Evolutionary conservation across 2,329 filamentous ascomycete species (phyloP).

Genomic region (Claviceps arundinis): DNA sequence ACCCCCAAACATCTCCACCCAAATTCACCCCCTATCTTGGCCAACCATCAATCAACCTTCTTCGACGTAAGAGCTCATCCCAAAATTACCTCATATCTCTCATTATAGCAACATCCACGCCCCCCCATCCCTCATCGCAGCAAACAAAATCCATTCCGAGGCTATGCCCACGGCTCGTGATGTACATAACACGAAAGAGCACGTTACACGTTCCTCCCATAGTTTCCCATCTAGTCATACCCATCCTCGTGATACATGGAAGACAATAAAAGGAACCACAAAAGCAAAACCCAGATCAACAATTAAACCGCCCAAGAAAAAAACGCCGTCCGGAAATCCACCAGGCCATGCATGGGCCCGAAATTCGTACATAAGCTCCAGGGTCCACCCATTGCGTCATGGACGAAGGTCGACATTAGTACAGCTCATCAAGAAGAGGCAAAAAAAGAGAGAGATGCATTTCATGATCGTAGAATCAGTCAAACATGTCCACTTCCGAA

Average conservation of each 20-base stretch:
- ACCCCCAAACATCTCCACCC: too few relatives aligned
- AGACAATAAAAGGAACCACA: neutral
- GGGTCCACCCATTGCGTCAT: neutral
- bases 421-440: neutral
- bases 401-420: neutral
- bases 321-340: neutral
- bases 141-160: too few relatives aligned
- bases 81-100: too few relatives aligned
- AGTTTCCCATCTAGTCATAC: neutral
- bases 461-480: constrained; percentile 10
- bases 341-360: neutral
- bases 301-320: neutral
- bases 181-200: too few relatives aligned
- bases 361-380: neutral
- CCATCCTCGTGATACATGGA: neutral
- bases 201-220: too few relatives aligned
- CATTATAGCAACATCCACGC: too few relatives aligned
- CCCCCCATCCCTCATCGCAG: too few relatives aligned
- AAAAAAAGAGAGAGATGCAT: neutral
- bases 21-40: too few relatives aligned
- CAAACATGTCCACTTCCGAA: constrained; percentile 24
- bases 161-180: too few relatives aligned
- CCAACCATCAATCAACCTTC: too few relatives aligned
- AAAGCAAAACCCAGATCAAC: neutral
- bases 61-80: too few relatives aligned